phyloP scores from a whole-genome alignment of 2,329 filamentous ascomycete species.

The Harringtonia aguacate region DNA sequence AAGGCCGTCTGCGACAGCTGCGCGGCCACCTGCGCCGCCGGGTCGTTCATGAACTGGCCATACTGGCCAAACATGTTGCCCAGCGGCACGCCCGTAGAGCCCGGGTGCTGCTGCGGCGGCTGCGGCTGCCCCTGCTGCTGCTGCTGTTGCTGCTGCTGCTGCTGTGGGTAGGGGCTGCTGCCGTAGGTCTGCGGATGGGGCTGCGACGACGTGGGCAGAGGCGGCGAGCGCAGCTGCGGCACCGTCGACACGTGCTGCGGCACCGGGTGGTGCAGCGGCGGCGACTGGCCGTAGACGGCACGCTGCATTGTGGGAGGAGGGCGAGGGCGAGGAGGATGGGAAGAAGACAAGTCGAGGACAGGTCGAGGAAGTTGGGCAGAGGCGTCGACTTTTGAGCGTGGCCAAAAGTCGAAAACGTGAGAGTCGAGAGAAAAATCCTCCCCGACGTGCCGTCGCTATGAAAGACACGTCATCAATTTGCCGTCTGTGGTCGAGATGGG shows the following conservation, averaged over 20 bases:
- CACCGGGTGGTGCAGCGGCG: slow-evolving; percentile 91
- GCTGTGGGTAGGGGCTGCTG: slow-evolving; percentile 65
- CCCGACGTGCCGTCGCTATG: background rate
- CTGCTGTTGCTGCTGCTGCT: slow-evolving; percentile 50
- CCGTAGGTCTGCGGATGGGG: slow-evolving; percentile 55
- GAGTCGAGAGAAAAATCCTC: no score
- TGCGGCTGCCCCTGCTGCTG: slow-evolving; percentile 28
- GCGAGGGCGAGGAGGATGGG: background rate
- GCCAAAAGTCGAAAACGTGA: background rate
- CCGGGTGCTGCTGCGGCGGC: slow-evolving; percentile 18
- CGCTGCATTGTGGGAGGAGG: slow-evolving; percentile 62
- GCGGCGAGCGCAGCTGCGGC: slow-evolving; percentile 90
- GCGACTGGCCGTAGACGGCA: slow-evolving; percentile 73
- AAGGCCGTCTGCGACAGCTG: slow-evolving; percentile 90
- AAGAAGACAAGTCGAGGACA: background rate
- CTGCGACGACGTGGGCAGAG: slow-evolving; percentile 60
- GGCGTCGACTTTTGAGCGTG: no score
- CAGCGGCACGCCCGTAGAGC: slow-evolving; percentile 30
- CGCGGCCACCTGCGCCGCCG: slow-evolving; percentile 86
- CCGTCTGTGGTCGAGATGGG: background rate
- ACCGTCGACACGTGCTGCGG: slow-evolving; percentile 98
- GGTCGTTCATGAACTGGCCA: slow-evolving; percentile 91
- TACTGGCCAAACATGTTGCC: slow-evolving; percentile 60
- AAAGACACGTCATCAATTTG: background rate
- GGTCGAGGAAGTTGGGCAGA: background rate